Conservation (phyloP, 192 early-diverging fungal species). For the Anaeromyces robustus region DNA sequence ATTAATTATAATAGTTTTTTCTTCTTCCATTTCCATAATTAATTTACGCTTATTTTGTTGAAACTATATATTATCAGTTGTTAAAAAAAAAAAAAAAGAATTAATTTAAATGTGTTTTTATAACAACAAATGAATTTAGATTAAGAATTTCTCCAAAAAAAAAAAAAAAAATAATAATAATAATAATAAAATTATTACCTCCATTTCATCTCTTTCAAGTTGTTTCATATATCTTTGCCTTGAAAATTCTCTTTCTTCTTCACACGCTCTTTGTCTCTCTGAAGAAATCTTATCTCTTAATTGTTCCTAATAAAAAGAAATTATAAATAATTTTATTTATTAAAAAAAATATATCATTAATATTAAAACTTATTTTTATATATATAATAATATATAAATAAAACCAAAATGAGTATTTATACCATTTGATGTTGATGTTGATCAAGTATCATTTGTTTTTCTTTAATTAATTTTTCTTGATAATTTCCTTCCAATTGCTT, state of each 20-base stretch:
- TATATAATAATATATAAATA: background rate
- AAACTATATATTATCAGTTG: too few relatives aligned
- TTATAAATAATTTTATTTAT: background rate
- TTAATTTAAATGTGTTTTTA: too few relatives aligned
- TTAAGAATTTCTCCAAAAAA: too few relatives aligned
- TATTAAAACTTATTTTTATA: background rate
- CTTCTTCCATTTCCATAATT: conserved; percentile 26
- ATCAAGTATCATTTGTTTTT: conserved; percentile 24
- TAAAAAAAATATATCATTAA: background rate
- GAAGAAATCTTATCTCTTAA: conserved; percentile 18
- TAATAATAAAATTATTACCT: conserved; percentile 11
- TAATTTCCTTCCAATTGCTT: conserved; percentile 33
- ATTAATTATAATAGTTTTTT: conserved; percentile 9
- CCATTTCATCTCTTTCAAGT: conserved; percentile 44
- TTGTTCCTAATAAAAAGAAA: conserved; percentile 9
- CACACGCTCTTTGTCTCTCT: conserved; percentile 32
- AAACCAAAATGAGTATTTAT: background rate
- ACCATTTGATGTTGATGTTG: conserved; percentile 32
- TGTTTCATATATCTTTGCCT: conserved; percentile 40
- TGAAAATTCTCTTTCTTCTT: conserved; percentile 41
- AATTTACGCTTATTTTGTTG: conserved; percentile 39
- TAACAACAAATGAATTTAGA: too few relatives aligned
- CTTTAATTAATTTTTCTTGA: conserved; percentile 19
- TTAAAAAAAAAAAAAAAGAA: too few relatives aligned
- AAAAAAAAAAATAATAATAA: background rate